These are phyloP conservation scores for Pichia sp. DNA, from an alignment of 1,139 yeast genomes.

Conservation along the genomic window DNA sequence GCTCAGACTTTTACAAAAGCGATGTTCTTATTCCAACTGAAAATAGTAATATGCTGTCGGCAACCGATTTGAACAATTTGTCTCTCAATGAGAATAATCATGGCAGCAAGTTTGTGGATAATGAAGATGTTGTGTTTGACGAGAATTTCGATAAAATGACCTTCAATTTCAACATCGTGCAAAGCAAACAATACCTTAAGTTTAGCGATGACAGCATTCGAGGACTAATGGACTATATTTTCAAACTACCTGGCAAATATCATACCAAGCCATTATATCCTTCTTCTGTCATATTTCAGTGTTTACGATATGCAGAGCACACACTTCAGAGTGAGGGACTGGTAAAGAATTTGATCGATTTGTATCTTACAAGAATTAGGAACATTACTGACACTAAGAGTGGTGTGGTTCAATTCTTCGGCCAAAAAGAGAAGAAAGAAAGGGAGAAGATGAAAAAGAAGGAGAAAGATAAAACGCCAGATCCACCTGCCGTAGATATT, in stretches of 20 bases:
- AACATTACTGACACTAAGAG: conserved; percentile 55
- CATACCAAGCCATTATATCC: conserved; percentile 59
- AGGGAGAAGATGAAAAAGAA: conserved; percentile 17
- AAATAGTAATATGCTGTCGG: background rate
- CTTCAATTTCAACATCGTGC: conserved; percentile 45
- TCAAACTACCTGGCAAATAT: conserved; percentile 40
- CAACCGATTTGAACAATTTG: conserved; percentile 20
- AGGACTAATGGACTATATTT: conserved; percentile 51
- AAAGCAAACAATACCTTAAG: conserved; percentile 48
- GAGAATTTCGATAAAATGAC: conserved; percentile 15
- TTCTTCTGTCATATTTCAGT: conserved; percentile 64
- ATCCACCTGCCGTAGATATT: conserved; percentile 52
- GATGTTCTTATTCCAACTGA: conserved; percentile 18
- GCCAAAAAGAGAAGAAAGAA: conserved; percentile 17
- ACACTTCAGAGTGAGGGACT: conserved; percentile 49
- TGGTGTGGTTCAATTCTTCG: conserved; percentile 44
- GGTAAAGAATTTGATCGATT: conserved; percentile 54
- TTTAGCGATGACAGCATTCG: conserved; percentile 69
- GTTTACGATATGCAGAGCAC: conserved; percentile 58
- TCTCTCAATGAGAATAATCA: conserved; percentile 1
- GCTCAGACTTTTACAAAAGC: conserved; percentile 25
- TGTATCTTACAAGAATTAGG: conserved; percentile 59
- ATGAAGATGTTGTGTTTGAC: conserved; percentile 25
- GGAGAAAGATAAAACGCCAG: conserved; percentile 26
- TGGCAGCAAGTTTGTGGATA: conserved; percentile 25